These are phyloP conservation scores for Podila clonocystis DNA, from an alignment of 192 early-diverging fungal species.

Conservation along the genomic window DNA sequence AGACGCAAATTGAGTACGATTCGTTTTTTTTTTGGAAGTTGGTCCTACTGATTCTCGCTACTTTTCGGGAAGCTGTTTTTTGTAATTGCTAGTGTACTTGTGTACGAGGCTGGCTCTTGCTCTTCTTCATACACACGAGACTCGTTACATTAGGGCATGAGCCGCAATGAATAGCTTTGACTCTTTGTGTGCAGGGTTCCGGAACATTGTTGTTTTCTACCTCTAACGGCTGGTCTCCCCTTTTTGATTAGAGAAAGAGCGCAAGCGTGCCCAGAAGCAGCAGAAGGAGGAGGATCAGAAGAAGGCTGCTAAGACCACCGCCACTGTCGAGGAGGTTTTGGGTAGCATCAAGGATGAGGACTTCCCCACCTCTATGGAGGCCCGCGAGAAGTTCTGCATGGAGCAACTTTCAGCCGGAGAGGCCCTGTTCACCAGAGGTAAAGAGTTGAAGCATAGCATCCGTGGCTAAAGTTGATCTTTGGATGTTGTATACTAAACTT, in stretches of 20 bases:
- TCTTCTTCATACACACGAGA: too few relatives aligned
- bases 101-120: too few relatives aligned
- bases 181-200: too few relatives aligned
- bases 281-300: constrained; percentile 58
- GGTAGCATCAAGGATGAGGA: constrained; percentile 71
- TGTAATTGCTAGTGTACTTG: too few relatives aligned
- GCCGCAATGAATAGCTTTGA: too few relatives aligned
- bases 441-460: neutral
- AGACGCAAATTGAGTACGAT: constrained; percentile 81
- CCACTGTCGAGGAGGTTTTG: constrained; percentile 69
- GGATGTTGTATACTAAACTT: neutral
- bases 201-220: too few relatives aligned
- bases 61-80: neutral
- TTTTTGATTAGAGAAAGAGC: constrained; percentile 60
- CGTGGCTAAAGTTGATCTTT: too few relatives aligned
- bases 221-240: neutral
- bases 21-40: neutral
- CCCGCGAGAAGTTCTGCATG: constrained; percentile 91
- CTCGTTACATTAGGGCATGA: too few relatives aligned
- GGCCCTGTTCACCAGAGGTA: constrained; percentile 76
- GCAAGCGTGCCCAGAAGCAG: constrained; percentile 72
- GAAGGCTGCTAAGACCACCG: constrained; percentile 39
- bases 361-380: constrained; percentile 80
- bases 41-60: constrained; percentile 2
- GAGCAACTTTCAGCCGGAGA: constrained; percentile 90